Base-by-base conservation (phyloP, 2,329 filamentous ascomycete species). In the Venturia carpophila region DNA sequence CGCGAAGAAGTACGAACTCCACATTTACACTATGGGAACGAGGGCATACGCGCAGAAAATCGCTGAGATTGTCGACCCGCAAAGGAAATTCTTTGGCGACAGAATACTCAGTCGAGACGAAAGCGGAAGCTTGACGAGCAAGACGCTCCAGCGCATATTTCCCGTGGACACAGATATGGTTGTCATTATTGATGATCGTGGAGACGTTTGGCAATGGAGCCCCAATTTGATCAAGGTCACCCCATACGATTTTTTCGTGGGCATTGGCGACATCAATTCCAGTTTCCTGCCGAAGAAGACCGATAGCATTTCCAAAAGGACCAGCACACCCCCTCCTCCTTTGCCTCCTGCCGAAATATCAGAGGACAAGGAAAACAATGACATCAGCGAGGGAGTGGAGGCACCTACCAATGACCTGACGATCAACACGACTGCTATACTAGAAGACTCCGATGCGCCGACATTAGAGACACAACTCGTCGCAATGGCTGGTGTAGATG, bases 11-110 rank as follows among this genome's bases (percentile, higher is more conserved):
- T 99, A 94, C 77, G 94, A 99, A 78, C 81, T 97, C 72, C 94
- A 99, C 75, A 93, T 99, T 68, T 99, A 99, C 79, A 99, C 94
- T 55, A 99, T 99, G 94, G 94, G 93, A 65, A 99, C 94, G 27
- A 86, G 94, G 68, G 91, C 93, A n/a, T 99, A 99, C 73, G 94
- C 94, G 11, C 83, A 92, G 70, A 89, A 91, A 67, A 95, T 99
- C 70, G 92, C 92, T 45, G 88, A 89, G 70, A 93, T 99, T 68
- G 90, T 99, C 68, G 94, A 99, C 72, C 93, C 93, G 0, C 87
- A 93, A 42, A 85, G 88, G 68, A 92, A 88, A 73, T 85, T 96
- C 11, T 99, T 99, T 74, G 93, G 90, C 47, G 92, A 97, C 75
- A 87, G 94, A 65, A 92, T 99, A 71, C 89, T 99, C 72, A 97